Percentiles rank a stretch among this genome's conserved stretches.
Conservation (phyloP, 768 basidiomycete species). For the Solioccasus polychromus region DNA sequence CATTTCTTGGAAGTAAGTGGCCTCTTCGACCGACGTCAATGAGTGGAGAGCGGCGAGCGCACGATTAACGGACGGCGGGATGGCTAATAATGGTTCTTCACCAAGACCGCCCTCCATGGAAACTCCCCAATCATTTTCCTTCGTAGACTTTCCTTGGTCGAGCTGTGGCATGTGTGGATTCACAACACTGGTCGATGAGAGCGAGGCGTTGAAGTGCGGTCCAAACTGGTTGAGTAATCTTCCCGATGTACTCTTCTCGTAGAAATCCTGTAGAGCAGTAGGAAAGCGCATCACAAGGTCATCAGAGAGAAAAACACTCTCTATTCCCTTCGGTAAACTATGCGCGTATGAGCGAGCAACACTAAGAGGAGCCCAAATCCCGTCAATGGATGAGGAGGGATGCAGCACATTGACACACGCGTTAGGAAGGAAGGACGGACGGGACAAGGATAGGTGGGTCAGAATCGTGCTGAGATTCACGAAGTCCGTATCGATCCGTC, state of each 20-base stretch:
- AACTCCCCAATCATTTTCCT: slow-evolving; percentile 20
- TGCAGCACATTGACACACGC: slow-evolving; percentile 51
- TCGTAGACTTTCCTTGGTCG: slow-evolving; percentile 2
- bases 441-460: slow-evolving; percentile 35
- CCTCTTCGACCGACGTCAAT: slow-evolving; percentile 12
- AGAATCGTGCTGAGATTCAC: slow-evolving; percentile 60
- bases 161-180: slow-evolving; percentile 2
- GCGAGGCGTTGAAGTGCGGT: slow-evolving; percentile 53
- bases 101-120: slow-evolving; percentile 18
- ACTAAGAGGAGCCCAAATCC: slow-evolving; percentile 68
- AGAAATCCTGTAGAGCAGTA: slow-evolving; percentile 55
- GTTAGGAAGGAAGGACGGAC: slow-evolving; percentile 35
- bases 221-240: slow-evolving; percentile 61
- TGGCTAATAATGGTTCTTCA: slow-evolving; percentile 22
- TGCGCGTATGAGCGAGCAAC: slow-evolving; percentile 46
- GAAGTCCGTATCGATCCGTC: slow-evolving; percentile 77
- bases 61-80: slow-evolving; percentile 29
- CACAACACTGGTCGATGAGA: slow-evolving; percentile 1
- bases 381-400: slow-evolving; percentile 52
- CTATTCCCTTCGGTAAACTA: slow-evolving; percentile 29
- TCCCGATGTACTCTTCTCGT: slow-evolving; percentile 44
- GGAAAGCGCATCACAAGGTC: slow-evolving; percentile 63
- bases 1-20: slow-evolving; percentile 20
- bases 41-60: slow-evolving; percentile 29
- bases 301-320: slow-evolving; percentile 61